A percentile compares a stretch with the other conserved stretches of the same genome.
phyloP scores from a whole-genome alignment of 257 asterid genomes.

The Penstemon eatonii region DNA sequence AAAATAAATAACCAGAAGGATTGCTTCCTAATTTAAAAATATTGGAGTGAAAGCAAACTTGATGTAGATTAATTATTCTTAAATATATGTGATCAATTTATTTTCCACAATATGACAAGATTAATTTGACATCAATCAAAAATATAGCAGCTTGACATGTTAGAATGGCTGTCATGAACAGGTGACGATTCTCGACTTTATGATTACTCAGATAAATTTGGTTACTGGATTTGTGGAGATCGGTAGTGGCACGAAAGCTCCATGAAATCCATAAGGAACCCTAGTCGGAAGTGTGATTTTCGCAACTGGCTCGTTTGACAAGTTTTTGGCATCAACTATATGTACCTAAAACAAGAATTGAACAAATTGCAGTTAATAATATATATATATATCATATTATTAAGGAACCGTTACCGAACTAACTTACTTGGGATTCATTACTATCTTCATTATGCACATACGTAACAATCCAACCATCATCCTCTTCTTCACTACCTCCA shows the following conservation, averaged over 20 bases:
- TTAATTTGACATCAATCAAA: background rate
- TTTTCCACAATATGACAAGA: background rate
- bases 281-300: conserved; percentile 47
- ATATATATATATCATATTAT: too few species aligned
- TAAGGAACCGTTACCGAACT: background rate
- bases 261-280: conserved; percentile 79
- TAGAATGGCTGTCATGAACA: too few species aligned
- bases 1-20: background rate
- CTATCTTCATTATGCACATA: conserved; percentile 49
- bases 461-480: conserved; percentile 61
- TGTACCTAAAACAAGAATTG: conserved; percentile 39
- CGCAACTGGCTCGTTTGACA: conserved; percentile 43
- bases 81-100: background rate
- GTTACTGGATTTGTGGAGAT: background rate
- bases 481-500: conserved; percentile 49
- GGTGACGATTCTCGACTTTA: too few species aligned
- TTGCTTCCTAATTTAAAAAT: background rate
- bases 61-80: background rate
- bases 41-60: background rate
- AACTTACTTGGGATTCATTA: conserved; percentile 53
- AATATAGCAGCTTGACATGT: too few species aligned
- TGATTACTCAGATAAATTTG: too few species aligned
- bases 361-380: background rate
- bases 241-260: conserved; percentile 39
- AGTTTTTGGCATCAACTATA: conserved; percentile 51